Conservation (phyloP, 2,329 filamentous ascomycete genomes). For the Dactylellina parvicollis region DNA sequence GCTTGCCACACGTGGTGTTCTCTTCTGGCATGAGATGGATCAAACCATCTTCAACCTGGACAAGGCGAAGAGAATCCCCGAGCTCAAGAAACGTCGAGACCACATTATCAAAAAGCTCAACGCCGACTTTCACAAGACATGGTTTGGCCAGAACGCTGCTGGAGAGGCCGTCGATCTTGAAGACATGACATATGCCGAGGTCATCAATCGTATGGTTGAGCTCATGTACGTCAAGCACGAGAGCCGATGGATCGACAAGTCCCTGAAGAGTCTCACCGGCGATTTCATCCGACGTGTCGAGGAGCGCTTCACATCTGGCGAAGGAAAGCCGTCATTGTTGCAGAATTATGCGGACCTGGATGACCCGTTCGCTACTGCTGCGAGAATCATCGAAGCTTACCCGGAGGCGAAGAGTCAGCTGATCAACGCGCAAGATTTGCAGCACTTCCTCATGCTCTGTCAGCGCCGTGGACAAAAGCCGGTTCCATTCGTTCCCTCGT, state of each 20-base stretch:
- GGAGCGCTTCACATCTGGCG: constrained; percentile 84
- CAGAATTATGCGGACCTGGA: constrained; percentile 91
- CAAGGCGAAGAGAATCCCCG: constrained; percentile 89
- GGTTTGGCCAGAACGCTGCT: constrained; percentile 86
- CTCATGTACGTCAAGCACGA: constrained; percentile 93
- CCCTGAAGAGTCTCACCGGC: constrained; percentile 82
- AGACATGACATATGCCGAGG: constrained; percentile 94
- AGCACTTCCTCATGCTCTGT: constrained; percentile 94
- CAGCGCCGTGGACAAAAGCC: constrained; percentile 93
- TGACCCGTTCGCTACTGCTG: constrained; percentile 79
- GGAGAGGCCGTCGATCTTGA: constrained; percentile 86
- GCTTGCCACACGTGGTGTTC: constrained; percentile 92
- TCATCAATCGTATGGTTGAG: constrained; percentile 85
- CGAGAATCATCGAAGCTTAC: constrained; percentile 82
- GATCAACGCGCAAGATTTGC: constrained; percentile 97
- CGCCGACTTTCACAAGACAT: constrained; percentile 95
- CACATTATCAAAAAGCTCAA: constrained; percentile 97
- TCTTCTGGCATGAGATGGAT: constrained; percentile 97
- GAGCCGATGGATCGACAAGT: constrained; percentile 88
- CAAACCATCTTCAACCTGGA: constrained; percentile 96
- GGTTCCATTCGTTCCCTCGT: constrained; percentile 90
- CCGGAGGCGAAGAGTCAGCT: constrained; percentile 88
- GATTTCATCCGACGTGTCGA: constrained; percentile 98
- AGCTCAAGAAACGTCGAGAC: constrained; percentile 85
- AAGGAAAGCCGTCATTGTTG: constrained; percentile 80